These are phyloP conservation scores for Potentilla sterilis DNA, from an alignment of 306 rosid species.

Conservation along the genomic window DNA sequence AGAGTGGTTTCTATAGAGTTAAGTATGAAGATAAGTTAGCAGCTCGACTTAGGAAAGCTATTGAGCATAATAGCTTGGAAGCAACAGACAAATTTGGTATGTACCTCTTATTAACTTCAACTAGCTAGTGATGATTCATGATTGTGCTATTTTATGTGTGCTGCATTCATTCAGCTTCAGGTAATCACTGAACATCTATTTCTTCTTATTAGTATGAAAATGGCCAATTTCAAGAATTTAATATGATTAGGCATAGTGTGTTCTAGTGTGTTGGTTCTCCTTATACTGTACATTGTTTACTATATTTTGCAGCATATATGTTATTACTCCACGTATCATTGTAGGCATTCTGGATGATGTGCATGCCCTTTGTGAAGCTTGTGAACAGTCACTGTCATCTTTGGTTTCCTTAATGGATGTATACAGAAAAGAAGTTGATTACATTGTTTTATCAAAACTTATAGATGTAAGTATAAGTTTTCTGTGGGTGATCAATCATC, in stretches of 20 bases:
- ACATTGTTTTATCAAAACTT: constrained; percentile 45
- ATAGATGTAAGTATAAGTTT: constrained; percentile 31
- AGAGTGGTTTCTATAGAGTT: constrained; percentile 63
- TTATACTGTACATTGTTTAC: not conserved
- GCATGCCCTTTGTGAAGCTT: constrained; percentile 54
- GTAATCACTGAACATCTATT: not conserved
- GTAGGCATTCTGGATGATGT: constrained; percentile 65
- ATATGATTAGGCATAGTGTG: not conserved
- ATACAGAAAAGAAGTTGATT: constrained; percentile 47
- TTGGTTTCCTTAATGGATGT: constrained; percentile 53
- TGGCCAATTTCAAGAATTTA: not conserved
- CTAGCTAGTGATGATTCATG: not conserved
- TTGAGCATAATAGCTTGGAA: constrained; percentile 43
- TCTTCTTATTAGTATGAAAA: not conserved
- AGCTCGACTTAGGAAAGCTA: constrained; percentile 45
- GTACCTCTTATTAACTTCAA: constrained; percentile 1
- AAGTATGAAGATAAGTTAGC: constrained; percentile 54
- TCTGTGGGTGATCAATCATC: not conserved
- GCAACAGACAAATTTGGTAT: constrained; percentile 53
- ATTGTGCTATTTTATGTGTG: not conserved
- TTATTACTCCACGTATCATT: constrained; percentile 5
- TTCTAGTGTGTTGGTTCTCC: not conserved
- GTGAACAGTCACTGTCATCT: constrained; percentile 45
- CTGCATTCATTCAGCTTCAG: not conserved
- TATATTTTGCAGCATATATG: constrained; percentile 7